phyloP scores from a whole-genome alignment of 208 protist genomes.

The Naegleria fowleri region DNA sequence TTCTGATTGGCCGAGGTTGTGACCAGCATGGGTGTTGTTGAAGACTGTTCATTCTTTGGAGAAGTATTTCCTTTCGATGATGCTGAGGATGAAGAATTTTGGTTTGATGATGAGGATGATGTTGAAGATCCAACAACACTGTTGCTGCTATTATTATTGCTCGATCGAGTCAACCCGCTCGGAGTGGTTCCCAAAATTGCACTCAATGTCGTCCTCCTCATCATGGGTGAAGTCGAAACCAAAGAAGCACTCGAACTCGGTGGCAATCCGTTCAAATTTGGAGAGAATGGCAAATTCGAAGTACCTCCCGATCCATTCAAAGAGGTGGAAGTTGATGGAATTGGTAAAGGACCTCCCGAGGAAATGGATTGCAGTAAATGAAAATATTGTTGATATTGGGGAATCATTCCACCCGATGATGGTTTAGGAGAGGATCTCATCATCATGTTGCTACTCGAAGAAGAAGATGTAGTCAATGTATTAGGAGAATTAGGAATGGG shows the following conservation, averaged over 20 bases:
- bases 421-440: neutral
- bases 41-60: neutral
- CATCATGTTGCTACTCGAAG: neutral
- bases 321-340: neutral
- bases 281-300: too few relatives aligned
- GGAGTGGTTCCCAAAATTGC: neutral
- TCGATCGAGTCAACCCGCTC: neutral
- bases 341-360: neutral
- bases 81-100: neutral
- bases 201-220: neutral
- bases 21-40: neutral
- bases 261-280: too few relatives aligned
- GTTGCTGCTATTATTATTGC: too few relatives aligned
- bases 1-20: too few relatives aligned
- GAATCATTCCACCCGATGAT: neutral
- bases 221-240: neutral
- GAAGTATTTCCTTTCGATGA: neutral
- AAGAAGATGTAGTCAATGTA: too few relatives aligned
- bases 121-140: too few relatives aligned
- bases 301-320: too few relatives aligned
- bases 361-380: neutral
- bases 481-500: neutral
- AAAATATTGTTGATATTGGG: slow-evolving; percentile 10
- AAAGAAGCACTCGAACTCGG: too few relatives aligned
- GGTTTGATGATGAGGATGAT: neutral